Base-by-base conservation (phyloP, 2,329 filamentous ascomycete genomes). In the Fusarium tanahbumbuense region DNA sequence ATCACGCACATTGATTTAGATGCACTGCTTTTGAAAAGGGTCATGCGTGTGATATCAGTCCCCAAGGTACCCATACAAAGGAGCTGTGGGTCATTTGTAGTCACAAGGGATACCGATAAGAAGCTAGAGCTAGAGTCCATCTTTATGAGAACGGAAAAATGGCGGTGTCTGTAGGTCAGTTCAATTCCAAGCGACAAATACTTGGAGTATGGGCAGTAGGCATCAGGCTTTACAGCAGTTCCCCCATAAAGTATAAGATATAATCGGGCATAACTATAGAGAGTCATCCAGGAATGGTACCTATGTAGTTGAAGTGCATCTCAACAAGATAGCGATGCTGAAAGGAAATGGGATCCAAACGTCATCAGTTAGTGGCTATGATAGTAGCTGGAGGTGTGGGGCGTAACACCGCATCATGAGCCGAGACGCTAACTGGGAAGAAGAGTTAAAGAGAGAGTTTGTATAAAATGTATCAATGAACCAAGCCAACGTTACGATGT, bases 291-390 rank as follows among this genome's bases (percentile, higher is more conserved):
- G 18, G 23, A 7, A 41, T 11, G 13, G 9, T 45, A 45, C 42
- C 20, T 16, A 44, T 44, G 41, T 16, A 44, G 7, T 44, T 48
- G 34, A 32, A 59, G 30, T 16, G 20, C 18, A 49, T 40, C 22
- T 46, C 23, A 54, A 37, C 34, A 37, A n/a, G 34, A 37, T 30
- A 34, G 27, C 53, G 52, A 67, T 40, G 34, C 44, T 53, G 28
- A 7, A 27, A 52, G 53, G 32, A 28, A 20, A 54, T 32, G 22
- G 45, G 34, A 55, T 58, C 28, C 30, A 34, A 52, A 68, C 59
- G 64, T 68, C 55, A 56, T 64, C 34, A 65, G 59, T 42, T 64
- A 53, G 64, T 37, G 60, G 64, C 49, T 62, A 42, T 37, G 45
- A 44, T 56, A 37, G 34, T 37, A n/a, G 34, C 34, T 37, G 34